Evolutionary conservation across 2,329 filamentous ascomycete species (phyloP), one percentile per base, ranked within the genome.

Genomic region (Alternaria sp.): DNA sequence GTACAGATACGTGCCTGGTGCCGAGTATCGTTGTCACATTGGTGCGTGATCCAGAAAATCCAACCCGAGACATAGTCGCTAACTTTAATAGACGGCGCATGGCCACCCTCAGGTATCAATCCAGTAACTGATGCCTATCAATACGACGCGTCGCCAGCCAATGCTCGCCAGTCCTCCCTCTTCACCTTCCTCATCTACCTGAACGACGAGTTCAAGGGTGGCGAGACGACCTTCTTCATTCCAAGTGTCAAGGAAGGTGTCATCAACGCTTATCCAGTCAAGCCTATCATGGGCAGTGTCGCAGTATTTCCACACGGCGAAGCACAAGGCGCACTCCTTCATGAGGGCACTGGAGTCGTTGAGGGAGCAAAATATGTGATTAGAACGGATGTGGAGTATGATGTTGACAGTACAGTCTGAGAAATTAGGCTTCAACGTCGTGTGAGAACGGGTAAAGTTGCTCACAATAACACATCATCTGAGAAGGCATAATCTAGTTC

Each of bases 241-340:
- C 89, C 89, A 0, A 87, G 84, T 4, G 80, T 84, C 0, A 80
- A 82, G 17, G 88, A 91, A 61, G 88, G 88, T 0, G 83, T 82
- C 0, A 82, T 91, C 63, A 90, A 91, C 65, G 88, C 88, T 0
- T 90, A 90, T 65, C 86, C 87, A 0, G 84, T 91, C 0, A 84
- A 85, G 54, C 89, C 89, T 0, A 84, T 90, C 9, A 89, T 90
- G 84, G 89, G 89, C 4, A 84, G 82, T 44, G 86, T 89, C 0
- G 88, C 87, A 0, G 80, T 91, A 3, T 91, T 91, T 61, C 88
- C 89, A 0, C 89, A 91, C 55, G 89, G 88, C 0, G 88, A 91
- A 65, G 83, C 85, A 0, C 83, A 84, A 39, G 87, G 87, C 0
- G 87, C 87, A 5, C 72, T 90, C 53, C 68, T 91, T 57, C 89